Base-by-base conservation (phyloP, 2,329 filamentous ascomycete species). In the Hymenoscyphus occultus region DNA sequence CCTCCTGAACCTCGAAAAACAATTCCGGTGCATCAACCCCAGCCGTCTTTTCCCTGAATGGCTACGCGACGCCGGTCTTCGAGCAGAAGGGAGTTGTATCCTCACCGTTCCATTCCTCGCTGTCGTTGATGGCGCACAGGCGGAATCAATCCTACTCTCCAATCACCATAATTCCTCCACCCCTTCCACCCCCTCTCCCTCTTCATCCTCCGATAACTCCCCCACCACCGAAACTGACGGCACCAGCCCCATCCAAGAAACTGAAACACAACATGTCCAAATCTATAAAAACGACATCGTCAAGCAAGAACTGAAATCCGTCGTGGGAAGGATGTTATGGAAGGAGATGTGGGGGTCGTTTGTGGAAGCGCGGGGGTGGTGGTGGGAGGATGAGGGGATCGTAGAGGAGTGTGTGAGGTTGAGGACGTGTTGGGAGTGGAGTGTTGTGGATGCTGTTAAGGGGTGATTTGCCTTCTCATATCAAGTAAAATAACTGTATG, bases 11-110 rank as follows among this genome's bases (percentile, higher is more conserved):
- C 76, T 91, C 0, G 84, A 87, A 71, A 79, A 80, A 28, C 78
- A 82, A 16, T 87, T 85, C 64, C 81, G 84, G 9, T 89, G 86
- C 69, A 82, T 81, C 5, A 85, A 83, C 62, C 88, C 88, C 0
- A 84, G 80, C 45, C 80, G 80, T 10, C 76, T 85, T 1, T 82
- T 91, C 54, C 84, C 86, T 0, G 76, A 79, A 35, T 89, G 86
- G 83, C 78, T 90, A 16, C 78, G 78, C 0, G 82, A 86, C 32
- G 85, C 83, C 1, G 80, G 80, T 80, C 88, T 64, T 76, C 81
- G 16, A 79, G 80, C 1, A 1, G 67, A 72, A 60, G 72, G 72
- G 0, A 71, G 69, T 19, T 72, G 67, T 10, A 71, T 69, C 19
- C 56, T 67, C 7, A 70, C 70, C 7, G 64, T 71, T 3, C 65